These are phyloP conservation scores for Hericium rajendrae DNA, from an alignment of 768 basidiomycete genomes.

Conservation along the genomic window DNA sequence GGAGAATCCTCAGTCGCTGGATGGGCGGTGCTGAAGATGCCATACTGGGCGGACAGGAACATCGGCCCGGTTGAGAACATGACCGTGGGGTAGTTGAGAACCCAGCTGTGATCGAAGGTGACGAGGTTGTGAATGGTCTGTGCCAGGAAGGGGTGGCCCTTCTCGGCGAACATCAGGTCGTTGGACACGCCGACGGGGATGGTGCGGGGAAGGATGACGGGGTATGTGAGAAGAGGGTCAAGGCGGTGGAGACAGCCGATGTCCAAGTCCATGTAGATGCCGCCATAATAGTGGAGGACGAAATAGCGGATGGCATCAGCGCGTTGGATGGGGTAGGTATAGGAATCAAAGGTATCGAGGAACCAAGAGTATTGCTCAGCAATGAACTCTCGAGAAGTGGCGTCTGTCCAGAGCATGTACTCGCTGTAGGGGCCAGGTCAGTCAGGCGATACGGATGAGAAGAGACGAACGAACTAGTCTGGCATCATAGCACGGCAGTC, in stretches of 20 bases:
- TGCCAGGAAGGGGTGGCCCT: slow-evolving; percentile 79
- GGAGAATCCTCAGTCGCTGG: slow-evolving; percentile 40
- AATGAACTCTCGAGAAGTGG: slow-evolving; percentile 81
- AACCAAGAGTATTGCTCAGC: slow-evolving; percentile 85
- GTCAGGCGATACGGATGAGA: slow-evolving; percentile 4
- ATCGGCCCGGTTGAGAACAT: slow-evolving; percentile 99
- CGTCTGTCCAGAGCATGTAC: slow-evolving; percentile 98
- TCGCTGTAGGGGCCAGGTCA: slow-evolving; percentile 44
- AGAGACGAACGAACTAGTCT: slow-evolving; percentile 69
- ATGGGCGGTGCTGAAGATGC: slow-evolving; percentile 69
- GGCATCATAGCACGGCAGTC: slow-evolving; percentile 87
- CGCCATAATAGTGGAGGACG: slow-evolving; percentile 90
- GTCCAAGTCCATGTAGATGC: slow-evolving; percentile 93
- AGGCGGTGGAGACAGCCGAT: slow-evolving; percentile 84
- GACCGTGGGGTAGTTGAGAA: slow-evolving; percentile 97
- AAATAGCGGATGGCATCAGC: slow-evolving; percentile 99
- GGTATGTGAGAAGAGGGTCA: slow-evolving; percentile 77
- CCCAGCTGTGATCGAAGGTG: slow-evolving; percentile 87
- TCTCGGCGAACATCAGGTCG: slow-evolving; percentile 90
- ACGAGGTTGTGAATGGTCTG: slow-evolving; percentile 88
- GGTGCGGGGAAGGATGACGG: slow-evolving; percentile 88
- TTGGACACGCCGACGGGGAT: slow-evolving; percentile 97
- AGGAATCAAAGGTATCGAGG: slow-evolving; percentile 86
- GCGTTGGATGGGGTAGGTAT: slow-evolving; percentile 86
- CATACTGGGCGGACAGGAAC: slow-evolving; percentile 94